These are phyloP conservation scores for Ophiosphaerella narmari DNA, from an alignment of 2,329 filamentous ascomycete species.

Conservation along the genomic window DNA sequence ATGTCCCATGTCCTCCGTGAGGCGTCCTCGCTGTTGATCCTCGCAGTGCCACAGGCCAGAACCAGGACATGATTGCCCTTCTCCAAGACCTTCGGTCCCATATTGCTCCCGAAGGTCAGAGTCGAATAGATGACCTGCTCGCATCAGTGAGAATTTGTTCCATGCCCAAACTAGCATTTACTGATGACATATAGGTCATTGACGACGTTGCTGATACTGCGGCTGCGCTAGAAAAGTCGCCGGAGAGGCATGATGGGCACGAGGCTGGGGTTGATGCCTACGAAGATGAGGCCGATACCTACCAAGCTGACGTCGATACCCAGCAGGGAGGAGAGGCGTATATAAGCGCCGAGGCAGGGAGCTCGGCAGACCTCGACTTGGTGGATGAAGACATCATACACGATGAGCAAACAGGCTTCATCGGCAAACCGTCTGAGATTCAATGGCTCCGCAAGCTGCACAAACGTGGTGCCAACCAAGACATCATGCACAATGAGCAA, in stretches of 20 bases:
- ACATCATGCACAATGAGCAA: conserved; percentile 20
- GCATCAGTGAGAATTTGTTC: conserved; percentile 10
- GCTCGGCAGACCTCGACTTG: conserved; percentile 27
- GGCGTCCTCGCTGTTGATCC: conserved; percentile 6
- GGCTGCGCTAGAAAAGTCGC: conserved; percentile 12
- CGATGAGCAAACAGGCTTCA: conserved; percentile 26
- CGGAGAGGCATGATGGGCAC: conserved; percentile 9
- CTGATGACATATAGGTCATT: conserved; percentile 13
- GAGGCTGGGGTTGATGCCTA: conserved; percentile 2
- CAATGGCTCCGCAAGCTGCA: conserved; percentile 30
- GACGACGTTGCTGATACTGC: conserved; percentile 28
- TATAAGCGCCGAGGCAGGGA: conserved; percentile 29
- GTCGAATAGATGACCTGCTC: conserved; percentile 29
- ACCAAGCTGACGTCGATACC: neutral
- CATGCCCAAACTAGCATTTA: neutral
- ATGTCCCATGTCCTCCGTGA: conserved; percentile 6
- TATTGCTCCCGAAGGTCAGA: conserved; percentile 11
- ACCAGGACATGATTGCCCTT: conserved; percentile 35
- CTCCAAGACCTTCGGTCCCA: conserved; percentile 23
- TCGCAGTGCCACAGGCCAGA: conserved; percentile 31
- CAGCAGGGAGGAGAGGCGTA: conserved; percentile 22
- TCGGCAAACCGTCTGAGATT: conserved; percentile 30
- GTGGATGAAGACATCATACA: conserved; percentile 30
- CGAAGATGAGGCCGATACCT: neutral
- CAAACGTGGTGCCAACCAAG: conserved; percentile 6